Evolutionary conservation across 768 basidiomycete species (phyloP).

Genomic region (Pisolithus microcarpus): DNA sequence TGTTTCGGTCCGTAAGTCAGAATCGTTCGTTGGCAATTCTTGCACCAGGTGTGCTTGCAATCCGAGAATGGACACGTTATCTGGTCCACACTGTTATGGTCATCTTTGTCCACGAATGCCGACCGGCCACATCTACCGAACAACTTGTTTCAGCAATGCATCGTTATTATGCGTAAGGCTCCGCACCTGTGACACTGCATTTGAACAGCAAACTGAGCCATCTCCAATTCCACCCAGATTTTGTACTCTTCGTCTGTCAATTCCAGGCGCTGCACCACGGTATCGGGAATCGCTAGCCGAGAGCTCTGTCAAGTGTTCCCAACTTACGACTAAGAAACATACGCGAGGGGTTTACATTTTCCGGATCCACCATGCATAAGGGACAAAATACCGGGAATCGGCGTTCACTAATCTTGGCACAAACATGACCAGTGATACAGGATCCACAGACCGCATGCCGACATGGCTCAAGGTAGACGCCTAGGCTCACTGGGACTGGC

Average conservation of each 20-base stretch:
- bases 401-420: conserved; percentile 41
- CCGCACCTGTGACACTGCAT: conserved; percentile 46
- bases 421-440: conserved; percentile 41
- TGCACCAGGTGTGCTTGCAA: conserved; percentile 57
- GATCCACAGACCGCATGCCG: conserved; percentile 46
- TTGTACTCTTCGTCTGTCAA: conserved; percentile 36
- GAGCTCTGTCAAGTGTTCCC: neutral
- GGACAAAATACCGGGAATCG: conserved; percentile 58
- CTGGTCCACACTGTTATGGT: conserved; percentile 34
- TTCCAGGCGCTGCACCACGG: conserved; percentile 33
- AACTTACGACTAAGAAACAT: conserved; percentile 5
- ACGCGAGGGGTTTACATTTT: conserved; percentile 27
- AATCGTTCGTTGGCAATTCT: conserved; percentile 41
- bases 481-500: conserved; percentile 29
- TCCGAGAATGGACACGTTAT: conserved; percentile 43
- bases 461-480: conserved; percentile 38
- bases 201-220: conserved; percentile 33
- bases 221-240: conserved; percentile 40
- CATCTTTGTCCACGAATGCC: conserved; percentile 43
- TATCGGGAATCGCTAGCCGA: conserved; percentile 31
- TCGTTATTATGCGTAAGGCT: neutral
- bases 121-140: conserved; percentile 41
- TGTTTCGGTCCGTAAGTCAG: conserved; percentile 31
- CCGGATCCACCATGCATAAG: conserved; percentile 36
- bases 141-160: neutral